Conservation (phyloP, 2,329 filamentous ascomycete genomes). For the Akanthomyces muscarius region DNA sequence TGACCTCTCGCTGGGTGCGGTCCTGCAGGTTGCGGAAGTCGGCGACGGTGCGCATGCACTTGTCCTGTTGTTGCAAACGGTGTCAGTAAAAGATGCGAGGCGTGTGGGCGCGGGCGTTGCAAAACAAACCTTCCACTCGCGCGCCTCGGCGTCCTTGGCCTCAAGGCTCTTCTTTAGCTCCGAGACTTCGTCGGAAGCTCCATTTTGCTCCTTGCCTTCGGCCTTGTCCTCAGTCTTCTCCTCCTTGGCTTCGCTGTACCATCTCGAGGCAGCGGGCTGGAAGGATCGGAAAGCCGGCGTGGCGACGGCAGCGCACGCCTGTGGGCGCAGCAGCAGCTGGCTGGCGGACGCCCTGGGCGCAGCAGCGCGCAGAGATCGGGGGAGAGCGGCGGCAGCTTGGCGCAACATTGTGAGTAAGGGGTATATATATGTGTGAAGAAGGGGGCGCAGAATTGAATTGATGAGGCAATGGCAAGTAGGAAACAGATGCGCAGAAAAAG, state of each 20-base stretch:
- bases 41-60: conserved; percentile 87
- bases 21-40: conserved; percentile 98
- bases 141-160: conserved; percentile 48
- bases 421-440: conserved; percentile 5
- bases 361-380: conserved; percentile 41
- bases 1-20: conserved; percentile 85
- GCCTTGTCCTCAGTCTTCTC: conserved; percentile 24
- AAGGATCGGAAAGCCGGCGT: conserved; percentile 34
- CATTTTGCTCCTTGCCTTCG: conserved; percentile 25
- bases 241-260: conserved; percentile 48
- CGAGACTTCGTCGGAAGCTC: conserved; percentile 35
- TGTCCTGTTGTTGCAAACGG: conserved; percentile 59
- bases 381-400: conserved; percentile 41
- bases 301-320: conserved; percentile 35
- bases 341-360: conserved; percentile 34
- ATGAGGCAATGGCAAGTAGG: conserved; percentile 1
- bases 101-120: not conserved
- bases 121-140: conserved; percentile 77
- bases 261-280: conserved; percentile 36
- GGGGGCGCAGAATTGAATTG: conserved; percentile 11
- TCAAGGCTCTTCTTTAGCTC: conserved; percentile 50
- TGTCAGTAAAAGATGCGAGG: not conserved
- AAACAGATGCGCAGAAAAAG: conserved; percentile 3
- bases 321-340: conserved; percentile 32
- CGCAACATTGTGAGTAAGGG: conserved; percentile 39